Evolutionary conservation across 2,329 filamentous ascomycete genomes (phyloP), one percentile per base, ranked within the genome.

Genomic region (Pseudogymnoascus sp.): DNA sequence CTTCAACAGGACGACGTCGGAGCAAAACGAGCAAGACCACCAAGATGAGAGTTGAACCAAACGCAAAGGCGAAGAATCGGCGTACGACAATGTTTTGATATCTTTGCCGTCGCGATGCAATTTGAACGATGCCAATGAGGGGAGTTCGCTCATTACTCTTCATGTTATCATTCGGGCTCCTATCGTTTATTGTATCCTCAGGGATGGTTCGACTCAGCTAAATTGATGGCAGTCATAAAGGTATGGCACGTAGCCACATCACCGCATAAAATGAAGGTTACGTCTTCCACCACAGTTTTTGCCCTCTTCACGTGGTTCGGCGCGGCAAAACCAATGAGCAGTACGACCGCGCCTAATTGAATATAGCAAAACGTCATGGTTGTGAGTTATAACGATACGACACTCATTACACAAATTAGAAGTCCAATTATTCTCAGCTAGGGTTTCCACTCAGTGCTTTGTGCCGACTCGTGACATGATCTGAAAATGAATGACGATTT

Each of bases 131-230:
- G 46, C 19, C 56, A 60, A 62, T 31, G 28, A 64, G 60, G 40
- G 63, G 63, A 59, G 63, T 64, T 64, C 43, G 26, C 63, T 64
- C 63, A 59, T 62, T 62, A 37, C 19, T 62, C 60, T 41, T 43
- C 60, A 62, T 64, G 46, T 53, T 53, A 53, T 53, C 46, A 53
- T 53, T 53, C 10, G 10, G 60, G 60, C 37, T 61, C 37, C 7
- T 61, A 50, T 31, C 37, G 38, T 43, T 61, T 50, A 61, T 41
- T 61, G 38, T 56, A 50, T 38, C 59, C 3, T 26, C 14, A 31
- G 60, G 33, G 24, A 56, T 61, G 60, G 60, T 61, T 56, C 60
- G 10, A 26, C 60, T 61, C 60, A n/a, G n/a, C n/a, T 12, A 56
- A 61, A 46, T 28, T 31, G 60, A 61, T 60, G 46, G 46, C 22